Evolutionary conservation across 1,139 yeast species (phyloP), one percentile per base, ranked within the genome.

Genomic region (Suhomyces coccinellae): DNA sequence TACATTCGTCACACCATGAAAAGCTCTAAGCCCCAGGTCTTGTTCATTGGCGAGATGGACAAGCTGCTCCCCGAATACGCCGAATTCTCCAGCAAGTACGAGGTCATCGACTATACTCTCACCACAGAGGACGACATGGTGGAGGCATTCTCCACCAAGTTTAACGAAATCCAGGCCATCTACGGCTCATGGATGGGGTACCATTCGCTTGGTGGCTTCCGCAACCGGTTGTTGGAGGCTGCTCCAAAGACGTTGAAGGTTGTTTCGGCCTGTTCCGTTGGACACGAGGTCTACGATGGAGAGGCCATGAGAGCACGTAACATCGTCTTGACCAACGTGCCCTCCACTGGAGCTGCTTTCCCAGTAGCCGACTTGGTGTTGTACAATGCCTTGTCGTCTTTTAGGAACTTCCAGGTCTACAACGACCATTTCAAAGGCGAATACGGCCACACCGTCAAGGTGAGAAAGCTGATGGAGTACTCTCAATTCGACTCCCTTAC

Each of bases 361-460:
- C 87, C 88, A 11, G 96, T 88, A n/a, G 89, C 95, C 1, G 96
- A 88, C 54, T 64, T 82, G 48, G 95, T 84, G 0, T 65, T 86
- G 39, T 77, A 73, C 56, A 73, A 83, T 53, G 66, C 87, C 0
- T 63, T 87, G 49, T 71, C 79, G 32, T 76, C 84, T 28, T 85
- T 84, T 65, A 72, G 96, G 52, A 75, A 78, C 65, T 81, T 83
- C 49, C 65, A 75, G 3, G 61, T 75, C 15, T 80, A 79, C 61
- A 81, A 77, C 49, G 58, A 62, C 12, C 60, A 68, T 26, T 65
- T 83, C 36, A 52, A 48, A 14, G 48, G 52, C 3, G 50, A 54
- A 2, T 53, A 55, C 8, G 68, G 70, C 41, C 63, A 74, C 52
- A 77, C 88, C 1, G 67, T 69, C 15, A 45, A 53, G 9, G 62